phyloP scores from a whole-genome alignment of 2,329 filamentous ascomycete species.

The Ophiocordyceps camponoti-rufipedis region DNA sequence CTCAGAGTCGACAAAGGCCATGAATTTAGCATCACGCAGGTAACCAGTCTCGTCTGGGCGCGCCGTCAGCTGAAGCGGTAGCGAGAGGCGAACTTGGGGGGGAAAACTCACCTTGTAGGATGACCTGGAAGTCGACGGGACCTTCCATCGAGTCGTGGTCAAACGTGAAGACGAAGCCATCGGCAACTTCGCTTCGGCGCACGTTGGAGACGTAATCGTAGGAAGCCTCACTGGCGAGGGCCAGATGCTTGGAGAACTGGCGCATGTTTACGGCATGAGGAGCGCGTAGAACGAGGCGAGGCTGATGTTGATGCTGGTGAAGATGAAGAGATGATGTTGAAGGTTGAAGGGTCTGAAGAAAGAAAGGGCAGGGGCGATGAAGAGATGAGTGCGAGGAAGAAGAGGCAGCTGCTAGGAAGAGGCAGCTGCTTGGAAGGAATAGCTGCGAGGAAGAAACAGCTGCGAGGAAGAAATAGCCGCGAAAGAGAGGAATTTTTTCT shows the following conservation, averaged over 20 bases:
- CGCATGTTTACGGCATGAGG: conserved; percentile 1
- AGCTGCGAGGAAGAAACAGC: no score
- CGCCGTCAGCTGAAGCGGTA: neutral
- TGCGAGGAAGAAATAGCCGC: no score
- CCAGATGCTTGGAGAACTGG: conserved; percentile 42
- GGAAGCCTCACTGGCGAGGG: conserved; percentile 17
- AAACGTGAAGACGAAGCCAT: conserved; percentile 48
- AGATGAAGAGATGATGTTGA: neutral
- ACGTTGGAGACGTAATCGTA: conserved; percentile 35
- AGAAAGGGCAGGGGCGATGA: no score
- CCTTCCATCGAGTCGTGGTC: conserved; percentile 8
- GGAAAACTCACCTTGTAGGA: conserved; percentile 14
- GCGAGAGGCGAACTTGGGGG: neutral
- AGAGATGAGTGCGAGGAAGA: no score
- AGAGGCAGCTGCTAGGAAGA: no score
- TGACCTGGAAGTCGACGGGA: conserved; percentile 18
- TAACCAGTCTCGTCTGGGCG: conserved; percentile 16
- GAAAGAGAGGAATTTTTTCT: no score
- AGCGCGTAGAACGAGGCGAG: neutral
- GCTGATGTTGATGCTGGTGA: neutral
- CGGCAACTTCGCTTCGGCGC: conserved; percentile 47
- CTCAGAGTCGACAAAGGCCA: conserved; percentile 24
- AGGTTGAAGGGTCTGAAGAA: no score
- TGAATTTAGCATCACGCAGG: conserved; percentile 18
- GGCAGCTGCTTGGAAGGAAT: no score